Conservation (phyloP, 2,329 filamentous ascomycete genomes). For the Clonostachys rhizophaga region DNA sequence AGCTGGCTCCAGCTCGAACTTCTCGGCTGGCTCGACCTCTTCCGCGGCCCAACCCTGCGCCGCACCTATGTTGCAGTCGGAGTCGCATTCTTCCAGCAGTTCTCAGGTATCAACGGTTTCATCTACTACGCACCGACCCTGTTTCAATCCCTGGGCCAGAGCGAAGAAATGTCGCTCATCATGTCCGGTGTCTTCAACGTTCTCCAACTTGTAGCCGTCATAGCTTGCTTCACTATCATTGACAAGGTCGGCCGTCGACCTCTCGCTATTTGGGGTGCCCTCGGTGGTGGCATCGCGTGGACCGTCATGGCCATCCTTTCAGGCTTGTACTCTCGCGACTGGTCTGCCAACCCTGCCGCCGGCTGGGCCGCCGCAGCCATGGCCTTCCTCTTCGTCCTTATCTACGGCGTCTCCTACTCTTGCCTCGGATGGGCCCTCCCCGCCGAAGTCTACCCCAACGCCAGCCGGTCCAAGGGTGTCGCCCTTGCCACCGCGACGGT, state of each 20-base stretch:
- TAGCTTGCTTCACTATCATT: conserved; percentile 17
- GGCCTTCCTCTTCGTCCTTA: conserved; percentile 14
- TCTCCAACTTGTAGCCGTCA: conserved; percentile 31
- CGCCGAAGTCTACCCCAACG: conserved; percentile 26
- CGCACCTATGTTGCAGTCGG: conserved; percentile 30
- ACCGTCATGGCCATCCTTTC: conserved; percentile 47
- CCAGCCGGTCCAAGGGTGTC: conserved; percentile 26
- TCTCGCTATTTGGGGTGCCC: conserved; percentile 36
- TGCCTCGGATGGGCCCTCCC: conserved; percentile 28
- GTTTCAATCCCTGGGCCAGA: conserved; percentile 29
- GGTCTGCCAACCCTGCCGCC: conserved; percentile 36
- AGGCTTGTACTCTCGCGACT: conserved; percentile 40
- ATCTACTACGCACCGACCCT: conserved; percentile 42
- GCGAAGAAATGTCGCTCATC: conserved; percentile 24
- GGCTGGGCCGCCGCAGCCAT: conserved; percentile 50
- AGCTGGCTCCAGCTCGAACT: conserved; percentile 24
- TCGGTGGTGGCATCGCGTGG: conserved; percentile 43
- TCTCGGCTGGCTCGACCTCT: conserved; percentile 40
- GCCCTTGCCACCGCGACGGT: conserved; percentile 21
- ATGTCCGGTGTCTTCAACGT: conserved; percentile 35
- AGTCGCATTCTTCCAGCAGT: conserved; percentile 37
- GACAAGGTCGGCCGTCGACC: conserved; percentile 38
- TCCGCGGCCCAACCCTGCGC: conserved; percentile 38
- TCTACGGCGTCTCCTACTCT: conserved; percentile 19
- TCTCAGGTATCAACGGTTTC: conserved; percentile 21